Percentiles rank a stretch among this genome's conserved stretches.
These are phyloP conservation scores for Sphenostylis stenocarpa DNA, from an alignment of 306 rosid species.

Conservation along the genomic window DNA sequence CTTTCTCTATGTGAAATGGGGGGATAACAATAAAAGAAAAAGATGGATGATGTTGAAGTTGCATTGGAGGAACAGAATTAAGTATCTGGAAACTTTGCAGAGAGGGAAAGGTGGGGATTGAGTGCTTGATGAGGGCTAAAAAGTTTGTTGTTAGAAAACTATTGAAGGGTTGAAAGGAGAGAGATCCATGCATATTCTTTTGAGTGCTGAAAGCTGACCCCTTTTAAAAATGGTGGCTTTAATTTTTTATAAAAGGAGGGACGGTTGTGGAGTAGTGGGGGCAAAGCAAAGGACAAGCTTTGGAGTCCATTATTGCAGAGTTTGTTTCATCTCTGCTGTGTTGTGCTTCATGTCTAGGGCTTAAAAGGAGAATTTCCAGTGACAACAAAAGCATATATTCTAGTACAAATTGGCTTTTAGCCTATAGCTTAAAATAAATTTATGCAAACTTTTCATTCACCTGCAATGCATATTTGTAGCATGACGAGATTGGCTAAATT, in stretches of 20 bases:
- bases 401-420: slow-evolving; percentile 42
- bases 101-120: slow-evolving; percentile 55
- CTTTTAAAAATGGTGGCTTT: slow-evolving; percentile 59
- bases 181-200: slow-evolving; percentile 82
- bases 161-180: slow-evolving; percentile 34
- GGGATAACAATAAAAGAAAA: slow-evolving; percentile 35
- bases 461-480: slow-evolving; percentile 23
- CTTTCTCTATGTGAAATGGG: neutral
- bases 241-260: slow-evolving; percentile 43
- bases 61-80: slow-evolving; percentile 40
- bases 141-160: slow-evolving; percentile 49
- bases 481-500: slow-evolving; percentile 30
- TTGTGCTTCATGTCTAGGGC: slow-evolving; percentile 51
- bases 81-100: slow-evolving; percentile 57
- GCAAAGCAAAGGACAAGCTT: slow-evolving; percentile 57
- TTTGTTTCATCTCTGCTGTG: slow-evolving; percentile 41
- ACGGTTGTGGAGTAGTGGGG: slow-evolving; percentile 58
- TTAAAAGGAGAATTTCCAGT: slow-evolving; percentile 44
- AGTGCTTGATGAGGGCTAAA: slow-evolving; percentile 55
- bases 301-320: slow-evolving; percentile 69
- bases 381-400: slow-evolving; percentile 44
- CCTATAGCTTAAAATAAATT: slow-evolving; percentile 25
- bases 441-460: slow-evolving; percentile 34
- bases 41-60: slow-evolving; percentile 21
- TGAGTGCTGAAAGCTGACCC: slow-evolving; percentile 63